These are phyloP conservation scores for Talaromyces islandicus DNA, from an alignment of 2,329 filamentous ascomycete species.

Conservation along the genomic window DNA sequence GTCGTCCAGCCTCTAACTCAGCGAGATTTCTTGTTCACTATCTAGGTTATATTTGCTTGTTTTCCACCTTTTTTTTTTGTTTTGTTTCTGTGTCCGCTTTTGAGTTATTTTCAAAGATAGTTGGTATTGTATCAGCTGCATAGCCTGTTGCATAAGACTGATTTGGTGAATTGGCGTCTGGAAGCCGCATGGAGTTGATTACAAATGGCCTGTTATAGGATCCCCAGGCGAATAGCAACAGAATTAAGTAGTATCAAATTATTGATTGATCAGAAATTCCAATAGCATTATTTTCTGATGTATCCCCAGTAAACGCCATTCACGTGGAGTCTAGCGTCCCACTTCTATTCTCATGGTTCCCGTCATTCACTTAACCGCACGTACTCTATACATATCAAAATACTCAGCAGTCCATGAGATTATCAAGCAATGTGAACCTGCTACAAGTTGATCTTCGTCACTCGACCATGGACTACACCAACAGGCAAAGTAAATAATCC, in stretches of 20 bases:
- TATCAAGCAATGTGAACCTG: background rate
- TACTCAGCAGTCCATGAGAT: background rate
- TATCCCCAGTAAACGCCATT: background rate
- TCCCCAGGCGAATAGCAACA: background rate
- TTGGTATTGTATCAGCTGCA: background rate
- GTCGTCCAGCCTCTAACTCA: background rate
- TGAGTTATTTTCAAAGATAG: background rate
- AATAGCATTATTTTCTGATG: background rate
- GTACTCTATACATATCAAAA: background rate
- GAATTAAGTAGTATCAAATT: background rate
- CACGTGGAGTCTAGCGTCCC: background rate
- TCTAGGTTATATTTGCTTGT: background rate
- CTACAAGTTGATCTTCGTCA: background rate
- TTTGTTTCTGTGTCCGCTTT: constrained; percentile 7
- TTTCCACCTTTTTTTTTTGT: background rate
- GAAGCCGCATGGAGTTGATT: background rate
- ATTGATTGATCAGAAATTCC: background rate
- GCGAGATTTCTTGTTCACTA: background rate
- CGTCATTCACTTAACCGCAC: background rate
- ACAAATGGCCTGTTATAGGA: background rate
- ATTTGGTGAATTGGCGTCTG: background rate
- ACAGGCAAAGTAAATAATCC: background rate
- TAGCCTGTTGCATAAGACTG: background rate
- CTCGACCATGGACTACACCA: background rate
- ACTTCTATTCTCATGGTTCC: background rate